Base-by-base conservation (phyloP, 345 rosid species). In the Eucalyptus erythrocorys region DNA sequence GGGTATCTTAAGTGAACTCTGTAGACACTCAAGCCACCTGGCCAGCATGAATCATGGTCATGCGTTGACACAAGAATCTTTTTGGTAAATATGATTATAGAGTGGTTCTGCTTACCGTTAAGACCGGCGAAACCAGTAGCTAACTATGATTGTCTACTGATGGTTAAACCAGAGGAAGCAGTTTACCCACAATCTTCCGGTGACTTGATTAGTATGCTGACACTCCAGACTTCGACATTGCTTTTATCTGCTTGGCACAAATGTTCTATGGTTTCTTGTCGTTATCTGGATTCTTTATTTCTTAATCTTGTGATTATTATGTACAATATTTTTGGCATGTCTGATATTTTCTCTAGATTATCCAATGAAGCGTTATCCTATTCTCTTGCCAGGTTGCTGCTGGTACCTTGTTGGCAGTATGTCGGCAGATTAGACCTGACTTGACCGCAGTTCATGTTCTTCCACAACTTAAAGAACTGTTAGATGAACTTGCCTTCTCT, bases 401-500 rank as follows among this genome's bases (percentile, higher is more conserved):
- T 76, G 90, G 94, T 57, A 89, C 96, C 86, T 93, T 97, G 80
- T 90, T 94, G 94, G 92, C 95, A 88, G 92, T 95, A 93, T 96
- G 99, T 92, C 95, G 96, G 93, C 94, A 93, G 87, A 94, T 97
- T 91, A 99, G 99, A 90, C 97, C 98, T 80, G 99, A 97, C 81
- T 90, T 97, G 93, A 95, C 97, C 7, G 97, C 95, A 86, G 90
- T 91, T 90, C 96, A 97, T 94, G 96, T 97, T 92, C 93, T 97
- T 82, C 99, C 99, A 40, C 96, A 95, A 91, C 96, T 97, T 79
- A 97, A 96, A 90, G 98, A 93, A 92, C 95, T 97, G 88, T 97
- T 97, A 82, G 96, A 97, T 91, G 99, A 95, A 92, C 96, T 97
- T 91, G 99, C 99, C 76, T 97, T 97, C 95, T 95, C 99, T 89